Percentiles rank a stretch among this genome's conserved stretches.
phyloP scores from a whole-genome alignment of 2,329 filamentous ascomycete species.

The Botrytis fragariae region DNA sequence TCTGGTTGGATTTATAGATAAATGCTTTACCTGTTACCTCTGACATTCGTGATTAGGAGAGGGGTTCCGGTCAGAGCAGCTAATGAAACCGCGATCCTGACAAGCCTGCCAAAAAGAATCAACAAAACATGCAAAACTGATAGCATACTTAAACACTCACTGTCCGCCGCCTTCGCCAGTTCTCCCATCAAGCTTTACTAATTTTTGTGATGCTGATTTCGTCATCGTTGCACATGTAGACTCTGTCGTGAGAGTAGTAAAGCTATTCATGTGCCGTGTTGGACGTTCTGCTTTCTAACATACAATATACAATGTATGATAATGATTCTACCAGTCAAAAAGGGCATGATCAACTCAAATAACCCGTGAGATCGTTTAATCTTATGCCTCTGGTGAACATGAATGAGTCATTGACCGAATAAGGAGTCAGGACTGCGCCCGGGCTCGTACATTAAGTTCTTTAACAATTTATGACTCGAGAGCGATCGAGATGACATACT shows the following conservation, averaged over 20 bases:
- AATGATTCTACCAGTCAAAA: too few relatives aligned
- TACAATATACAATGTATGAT: too few relatives aligned
- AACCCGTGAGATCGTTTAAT: not conserved
- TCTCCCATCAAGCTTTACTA: conserved; percentile 53
- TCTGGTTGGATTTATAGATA: too few relatives aligned
- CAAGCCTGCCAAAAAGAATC: conserved; percentile 38
- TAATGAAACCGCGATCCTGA: conserved; percentile 55
- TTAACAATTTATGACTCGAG: too few relatives aligned
- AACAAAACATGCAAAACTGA: not conserved
- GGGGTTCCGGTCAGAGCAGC: conserved; percentile 54
- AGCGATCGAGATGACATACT: not conserved
- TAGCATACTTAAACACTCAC: not conserved
- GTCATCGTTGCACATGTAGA: not conserved
- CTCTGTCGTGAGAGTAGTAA: not conserved
- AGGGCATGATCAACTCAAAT: not conserved
- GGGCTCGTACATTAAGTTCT: too few relatives aligned
- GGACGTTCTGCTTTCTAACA: conserved; percentile 1
- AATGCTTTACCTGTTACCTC: conserved; percentile 50
- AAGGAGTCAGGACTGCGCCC: not conserved
- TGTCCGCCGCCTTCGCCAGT: conserved; percentile 63
- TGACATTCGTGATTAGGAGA: conserved; percentile 53
- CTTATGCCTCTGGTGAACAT: not conserved
- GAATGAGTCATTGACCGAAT: not conserved
- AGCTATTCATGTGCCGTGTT: not conserved
- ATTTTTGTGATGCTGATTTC: conserved; percentile 27